Evolutionary conservation across 2,329 filamentous ascomycete genomes (phyloP).

Genomic region (Metarhizium anisopliae): DNA sequence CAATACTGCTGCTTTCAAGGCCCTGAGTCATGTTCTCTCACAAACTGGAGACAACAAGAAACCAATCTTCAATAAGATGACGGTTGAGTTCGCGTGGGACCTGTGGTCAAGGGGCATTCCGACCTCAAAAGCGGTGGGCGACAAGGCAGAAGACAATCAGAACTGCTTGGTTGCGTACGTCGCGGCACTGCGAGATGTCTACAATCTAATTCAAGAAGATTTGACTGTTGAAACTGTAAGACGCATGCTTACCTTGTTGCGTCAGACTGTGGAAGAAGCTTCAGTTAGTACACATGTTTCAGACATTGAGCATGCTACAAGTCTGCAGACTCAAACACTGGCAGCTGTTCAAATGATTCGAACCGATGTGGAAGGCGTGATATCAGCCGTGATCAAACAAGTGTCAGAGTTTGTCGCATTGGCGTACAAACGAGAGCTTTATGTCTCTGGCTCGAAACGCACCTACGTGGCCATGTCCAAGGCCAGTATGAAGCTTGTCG

Average conservation of each 20-base stretch:
- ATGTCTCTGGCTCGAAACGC: constrained; percentile 39
- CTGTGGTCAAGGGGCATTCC: constrained; percentile 63
- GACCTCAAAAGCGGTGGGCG: constrained; percentile 24
- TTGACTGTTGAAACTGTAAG: constrained; percentile 54
- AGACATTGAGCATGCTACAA: constrained; percentile 65
- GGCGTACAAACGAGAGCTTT: constrained; percentile 45
- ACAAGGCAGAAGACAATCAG: constrained; percentile 57
- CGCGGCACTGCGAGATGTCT: constrained; percentile 65
- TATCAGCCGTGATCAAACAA: constrained; percentile 58
- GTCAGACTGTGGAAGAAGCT: constrained; percentile 61
- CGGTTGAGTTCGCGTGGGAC: constrained; percentile 56
- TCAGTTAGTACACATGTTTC: constrained; percentile 58
- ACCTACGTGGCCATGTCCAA: constrained; percentile 90
- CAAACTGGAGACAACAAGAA: constrained; percentile 34
- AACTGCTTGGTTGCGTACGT: constrained; percentile 81
- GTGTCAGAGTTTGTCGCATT: constrained; percentile 64
- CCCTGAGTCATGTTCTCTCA: constrained; percentile 54
- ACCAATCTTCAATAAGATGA: constrained; percentile 36
- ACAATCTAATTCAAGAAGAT: constrained; percentile 59
- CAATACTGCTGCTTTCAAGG: constrained; percentile 62
- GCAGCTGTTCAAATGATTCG: constrained; percentile 59
- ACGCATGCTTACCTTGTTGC: constrained; percentile 63
- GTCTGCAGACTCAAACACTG: constrained; percentile 61
- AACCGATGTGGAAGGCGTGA: constrained; percentile 54
- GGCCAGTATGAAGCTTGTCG: constrained; percentile 63